A percentile compares a stretch with the other conserved stretches of the same genome.
These are phyloP conservation scores for Phytophthora podocarpi DNA, from an alignment of 352 stramenopile species.

Conservation along the genomic window DNA sequence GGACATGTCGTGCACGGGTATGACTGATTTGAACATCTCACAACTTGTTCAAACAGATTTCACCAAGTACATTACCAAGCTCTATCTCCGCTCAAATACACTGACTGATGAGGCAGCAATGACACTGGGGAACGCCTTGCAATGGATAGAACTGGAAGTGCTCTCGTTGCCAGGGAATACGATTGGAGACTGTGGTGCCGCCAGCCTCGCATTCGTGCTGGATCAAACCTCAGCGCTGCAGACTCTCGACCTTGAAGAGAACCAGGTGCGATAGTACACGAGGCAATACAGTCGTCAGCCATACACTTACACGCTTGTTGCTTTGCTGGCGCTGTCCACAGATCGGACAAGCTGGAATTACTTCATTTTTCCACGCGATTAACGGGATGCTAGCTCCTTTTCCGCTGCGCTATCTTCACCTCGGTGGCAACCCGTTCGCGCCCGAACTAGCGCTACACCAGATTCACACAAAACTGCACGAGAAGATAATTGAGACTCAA, in stretches of 20 bases:
- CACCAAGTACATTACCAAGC: slow-evolving; percentile 25
- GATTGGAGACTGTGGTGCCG: slow-evolving; percentile 44
- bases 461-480: slow-evolving; percentile 44
- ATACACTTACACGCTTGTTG: too few species aligned
- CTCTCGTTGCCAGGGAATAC: slow-evolving; percentile 53
- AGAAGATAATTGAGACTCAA: slow-evolving; percentile 51
- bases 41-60: slow-evolving; percentile 23
- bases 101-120: slow-evolving; percentile 37
- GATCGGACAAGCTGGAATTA: slow-evolving; percentile 43
- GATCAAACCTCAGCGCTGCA: slow-evolving; percentile 41
- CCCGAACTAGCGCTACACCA: slow-evolving; percentile 2
- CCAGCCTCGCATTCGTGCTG: slow-evolving; percentile 51
- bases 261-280: slow-evolving; percentile 52
- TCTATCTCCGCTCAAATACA: slow-evolving; percentile 55
- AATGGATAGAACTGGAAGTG: slow-evolving; percentile 27
- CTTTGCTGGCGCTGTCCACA: too few species aligned
- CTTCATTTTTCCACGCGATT: slow-evolving; percentile 44
- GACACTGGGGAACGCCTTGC: slow-evolving; percentile 25
- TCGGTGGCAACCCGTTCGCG: slow-evolving; percentile 31
- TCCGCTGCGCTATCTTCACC: slow-evolving; percentile 44
- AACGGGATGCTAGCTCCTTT: slow-evolving; percentile 35
- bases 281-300: too few species aligned
- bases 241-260: slow-evolving; percentile 55
- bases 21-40: slow-evolving; percentile 28
- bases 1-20: slow-evolving; percentile 55